Percentiles rank a stretch among this genome's conserved stretches.
These are phyloP conservation scores for Cyclotella kingstonii DNA, from an alignment of 108 stramenopile species.

Conservation along the genomic window DNA sequence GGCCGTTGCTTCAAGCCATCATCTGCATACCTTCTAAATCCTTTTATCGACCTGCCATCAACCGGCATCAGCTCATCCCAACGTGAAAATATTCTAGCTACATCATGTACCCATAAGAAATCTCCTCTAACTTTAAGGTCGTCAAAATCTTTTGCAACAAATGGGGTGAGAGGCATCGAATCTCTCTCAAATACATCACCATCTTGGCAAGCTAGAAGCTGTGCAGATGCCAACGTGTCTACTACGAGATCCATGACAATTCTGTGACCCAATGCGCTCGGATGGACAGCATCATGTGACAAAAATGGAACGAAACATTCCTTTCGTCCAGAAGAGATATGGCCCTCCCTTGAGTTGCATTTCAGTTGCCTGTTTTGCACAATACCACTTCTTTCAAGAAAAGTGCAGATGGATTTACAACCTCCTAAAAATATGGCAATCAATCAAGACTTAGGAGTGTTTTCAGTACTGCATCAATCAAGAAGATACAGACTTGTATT, in stretches of 20 bases:
- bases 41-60: constrained; percentile 7
- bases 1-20: constrained; percentile 34
- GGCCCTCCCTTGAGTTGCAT: constrained; percentile 35
- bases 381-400: constrained; percentile 26
- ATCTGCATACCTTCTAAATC: constrained; percentile 46
- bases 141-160: constrained; percentile 35
- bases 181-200: constrained; percentile 3
- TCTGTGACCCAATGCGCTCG: constrained; percentile 46
- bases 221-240: constrained; percentile 42
- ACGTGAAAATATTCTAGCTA: constrained; percentile 41
- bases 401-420: constrained; percentile 38
- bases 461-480: too few species aligned
- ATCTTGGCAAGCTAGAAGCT: constrained; percentile 27
- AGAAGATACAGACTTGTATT: too few species aligned
- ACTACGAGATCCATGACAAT: constrained; percentile 55
- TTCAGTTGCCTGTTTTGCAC: constrained; percentile 22
- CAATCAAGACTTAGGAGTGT: too few species aligned
- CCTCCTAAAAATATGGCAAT: too few species aligned
- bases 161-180: constrained; percentile 40
- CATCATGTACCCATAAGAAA: constrained; percentile 58
- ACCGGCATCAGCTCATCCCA: constrained; percentile 43
- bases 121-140: constrained; percentile 36
- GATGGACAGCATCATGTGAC: constrained; percentile 60
- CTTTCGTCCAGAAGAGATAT: constrained; percentile 28
- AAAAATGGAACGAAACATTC: constrained; percentile 54